Percentiles rank a stretch among this genome's conserved stretches.
phyloP scores from a whole-genome alignment of 2,329 filamentous ascomycete genomes.

The Aspergillus caelatus region DNA sequence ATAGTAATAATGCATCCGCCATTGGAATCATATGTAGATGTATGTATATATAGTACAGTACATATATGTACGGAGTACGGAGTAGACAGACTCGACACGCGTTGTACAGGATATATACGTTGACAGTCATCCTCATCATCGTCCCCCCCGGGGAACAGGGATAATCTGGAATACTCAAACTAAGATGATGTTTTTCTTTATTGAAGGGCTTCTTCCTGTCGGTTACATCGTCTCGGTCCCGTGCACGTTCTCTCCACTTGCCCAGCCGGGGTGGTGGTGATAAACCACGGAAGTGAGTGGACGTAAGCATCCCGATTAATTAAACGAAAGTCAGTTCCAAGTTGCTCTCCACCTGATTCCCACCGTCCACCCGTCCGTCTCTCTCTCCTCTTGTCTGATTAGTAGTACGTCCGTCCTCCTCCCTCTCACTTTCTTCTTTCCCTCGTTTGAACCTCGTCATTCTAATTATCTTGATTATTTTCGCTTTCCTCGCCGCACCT shows the following conservation, averaged over 20 bases:
- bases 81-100: neutral
- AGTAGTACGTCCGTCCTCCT: neutral
- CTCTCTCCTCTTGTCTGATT: slow-evolving; percentile 4
- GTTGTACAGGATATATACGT: neutral
- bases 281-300: slow-evolving; percentile 10
- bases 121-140: too few species aligned
- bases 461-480: slow-evolving; percentile 5
- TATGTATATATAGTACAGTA: neutral
- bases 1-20: too few species aligned
- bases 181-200: neutral
- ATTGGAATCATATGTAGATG: neutral
- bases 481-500: slow-evolving; percentile 5
- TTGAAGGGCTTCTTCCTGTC: neutral
- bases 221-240: slow-evolving; percentile 1
- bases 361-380: neutral
- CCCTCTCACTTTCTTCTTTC: slow-evolving; percentile 10
- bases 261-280: slow-evolving; percentile 7
- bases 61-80: neutral
- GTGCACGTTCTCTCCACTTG: slow-evolving; percentile 1
- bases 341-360: neutral
- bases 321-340: slow-evolving; percentile 5
- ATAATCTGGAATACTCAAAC: too few species aligned
- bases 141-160: too few species aligned
- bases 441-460: slow-evolving; percentile 12
- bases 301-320: slow-evolving; percentile 3